Conservation (phyloP, 2,329 filamentous ascomycete species). For the Colletotrichum melonis region DNA sequence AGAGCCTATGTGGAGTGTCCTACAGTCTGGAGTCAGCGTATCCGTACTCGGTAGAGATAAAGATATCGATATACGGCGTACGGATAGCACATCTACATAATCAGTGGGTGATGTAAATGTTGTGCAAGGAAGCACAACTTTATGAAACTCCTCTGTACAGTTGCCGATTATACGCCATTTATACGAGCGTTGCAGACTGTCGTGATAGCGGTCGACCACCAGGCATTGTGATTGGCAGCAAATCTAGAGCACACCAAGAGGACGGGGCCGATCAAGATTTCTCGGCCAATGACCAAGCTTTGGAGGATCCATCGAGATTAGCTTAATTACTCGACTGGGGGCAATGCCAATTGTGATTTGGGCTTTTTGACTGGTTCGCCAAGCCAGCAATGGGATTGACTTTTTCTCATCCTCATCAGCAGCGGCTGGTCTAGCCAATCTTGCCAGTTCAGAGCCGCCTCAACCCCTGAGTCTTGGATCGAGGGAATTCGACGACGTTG, state of each 20-base stretch:
- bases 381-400: constrained; percentile 18
- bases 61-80: background rate
- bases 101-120: background rate
- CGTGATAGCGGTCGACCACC: background rate
- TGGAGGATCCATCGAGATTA: constrained; percentile 30
- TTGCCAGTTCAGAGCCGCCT: background rate
- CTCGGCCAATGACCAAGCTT: constrained; percentile 35
- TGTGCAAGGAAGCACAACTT: background rate
- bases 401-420: background rate
- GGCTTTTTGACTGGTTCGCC: constrained; percentile 9
- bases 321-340: constrained; percentile 25
- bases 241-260: background rate
- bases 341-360: constrained; percentile 13
- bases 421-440: background rate
- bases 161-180: constrained; percentile 12
- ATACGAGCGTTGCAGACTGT: constrained; percentile 7
- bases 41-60: too few species aligned
- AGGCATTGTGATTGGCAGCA: constrained; percentile 17
- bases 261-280: background rate
- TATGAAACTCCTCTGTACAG: constrained; percentile 6
- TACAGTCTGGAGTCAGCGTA: too few species aligned
- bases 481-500: background rate
- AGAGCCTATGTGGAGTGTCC: background rate
- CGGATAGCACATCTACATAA: background rate
- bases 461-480: background rate